Conservation (phyloP, 768 basidiomycete genomes). For the Phallus indusiatus region DNA sequence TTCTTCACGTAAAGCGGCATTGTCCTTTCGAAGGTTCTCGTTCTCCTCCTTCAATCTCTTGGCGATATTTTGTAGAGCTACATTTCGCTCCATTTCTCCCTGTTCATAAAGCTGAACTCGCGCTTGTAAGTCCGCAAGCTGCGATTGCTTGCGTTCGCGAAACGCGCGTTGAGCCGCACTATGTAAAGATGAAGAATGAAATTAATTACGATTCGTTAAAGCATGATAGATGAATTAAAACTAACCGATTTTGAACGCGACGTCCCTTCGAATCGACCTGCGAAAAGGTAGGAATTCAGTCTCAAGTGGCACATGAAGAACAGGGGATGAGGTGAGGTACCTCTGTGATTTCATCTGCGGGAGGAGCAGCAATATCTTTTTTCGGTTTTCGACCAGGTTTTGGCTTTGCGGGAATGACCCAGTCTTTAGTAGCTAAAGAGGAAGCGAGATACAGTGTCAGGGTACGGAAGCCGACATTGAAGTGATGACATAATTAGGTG, state of each 20-base stretch:
- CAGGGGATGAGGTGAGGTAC: constrained; percentile 25
- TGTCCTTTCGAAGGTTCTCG: constrained; percentile 61
- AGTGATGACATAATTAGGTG: constrained; percentile 1
- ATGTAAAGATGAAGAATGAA: constrained; percentile 4
- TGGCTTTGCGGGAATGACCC: constrained; percentile 79
- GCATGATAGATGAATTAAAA: constrained; percentile 4
- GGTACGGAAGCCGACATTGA: not conserved
- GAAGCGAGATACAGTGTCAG: constrained; percentile 9
- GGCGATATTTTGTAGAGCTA: constrained; percentile 73
- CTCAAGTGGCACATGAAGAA: constrained; percentile 4
- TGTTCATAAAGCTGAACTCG: constrained; percentile 79
- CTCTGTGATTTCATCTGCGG: constrained; percentile 34
- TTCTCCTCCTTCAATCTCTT: constrained; percentile 86
- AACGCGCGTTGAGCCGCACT: constrained; percentile 88
- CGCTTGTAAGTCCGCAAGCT: constrained; percentile 80
- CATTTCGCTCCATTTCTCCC: constrained; percentile 83
- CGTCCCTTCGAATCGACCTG: constrained; percentile 50
- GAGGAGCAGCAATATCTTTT: constrained; percentile 40
- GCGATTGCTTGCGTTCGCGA: constrained; percentile 81
- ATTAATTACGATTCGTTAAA: not conserved
- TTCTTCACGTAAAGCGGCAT: constrained; percentile 42
- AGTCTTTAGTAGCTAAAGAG: constrained; percentile 70
- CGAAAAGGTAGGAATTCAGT: constrained; percentile 4
- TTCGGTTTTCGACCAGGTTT: constrained; percentile 86
- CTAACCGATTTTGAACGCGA: constrained; percentile 68